phyloP scores from a whole-genome alignment of 176 grass and related monocot genomes.

The Poa pratensis region DNA sequence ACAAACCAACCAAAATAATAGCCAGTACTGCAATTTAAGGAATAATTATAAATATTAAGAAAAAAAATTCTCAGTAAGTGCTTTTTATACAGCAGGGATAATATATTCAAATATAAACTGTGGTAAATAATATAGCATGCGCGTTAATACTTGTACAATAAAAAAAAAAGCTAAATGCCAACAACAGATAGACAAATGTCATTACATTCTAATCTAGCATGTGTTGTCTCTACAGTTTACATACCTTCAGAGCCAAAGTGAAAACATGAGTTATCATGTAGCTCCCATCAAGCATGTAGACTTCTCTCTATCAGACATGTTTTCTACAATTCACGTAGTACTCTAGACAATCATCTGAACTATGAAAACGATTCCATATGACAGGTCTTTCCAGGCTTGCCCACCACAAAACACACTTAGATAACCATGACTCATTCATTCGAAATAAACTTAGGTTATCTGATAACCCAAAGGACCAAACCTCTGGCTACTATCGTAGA shows the following conservation, averaged over 20 bases:
- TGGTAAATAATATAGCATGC: slow-evolving; percentile 8
- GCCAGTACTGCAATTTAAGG: slow-evolving; percentile 78
- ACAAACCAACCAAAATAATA: slow-evolving; percentile 87
- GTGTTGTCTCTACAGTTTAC: neutral
- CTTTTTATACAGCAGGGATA: neutral
- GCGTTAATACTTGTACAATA: neutral
- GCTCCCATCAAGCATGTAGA: slow-evolving; percentile 2
- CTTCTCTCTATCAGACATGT: neutral
- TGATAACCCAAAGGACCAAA: slow-evolving; percentile 23
- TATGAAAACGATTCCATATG: slow-evolving; percentile 15
- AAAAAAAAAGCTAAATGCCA: neutral
- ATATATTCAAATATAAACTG: slow-evolving; percentile 7
- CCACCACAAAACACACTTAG: neutral
- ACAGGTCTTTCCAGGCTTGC: neutral
- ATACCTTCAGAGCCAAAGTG: slow-evolving; percentile 1
- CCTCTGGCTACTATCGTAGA: slow-evolving; percentile 19
- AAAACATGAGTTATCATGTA: slow-evolving; percentile 17
- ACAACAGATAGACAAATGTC: neutral
- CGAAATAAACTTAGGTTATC: slow-evolving; percentile 2
- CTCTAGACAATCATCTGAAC: slow-evolving; percentile 13
- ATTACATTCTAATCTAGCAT: slow-evolving; percentile 7
- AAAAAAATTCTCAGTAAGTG: slow-evolving; percentile 28
- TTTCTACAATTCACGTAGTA: slow-evolving; percentile 13
- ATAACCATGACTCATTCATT: slow-evolving; percentile 30
- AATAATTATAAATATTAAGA: slow-evolving; percentile 38